phyloP scores from a whole-genome alignment of 2,329 filamentous ascomycete species.

The Pseudogymnoascus sp. region DNA sequence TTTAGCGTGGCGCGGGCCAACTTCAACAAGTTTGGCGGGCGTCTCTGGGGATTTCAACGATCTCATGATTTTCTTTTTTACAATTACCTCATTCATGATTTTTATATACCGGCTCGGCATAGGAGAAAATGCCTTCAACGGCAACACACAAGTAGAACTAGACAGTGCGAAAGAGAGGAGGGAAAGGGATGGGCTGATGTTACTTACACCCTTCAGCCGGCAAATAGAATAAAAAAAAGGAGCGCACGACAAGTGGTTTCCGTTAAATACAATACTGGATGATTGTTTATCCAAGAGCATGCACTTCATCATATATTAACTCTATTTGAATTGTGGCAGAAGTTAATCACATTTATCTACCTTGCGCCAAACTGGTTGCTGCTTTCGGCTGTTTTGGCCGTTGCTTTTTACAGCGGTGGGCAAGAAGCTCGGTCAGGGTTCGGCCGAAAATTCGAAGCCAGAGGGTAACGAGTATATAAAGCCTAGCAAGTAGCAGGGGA shows the following conservation, averaged over 20 bases:
- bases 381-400: background rate
- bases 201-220: background rate
- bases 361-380: background rate
- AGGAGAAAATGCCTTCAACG: slow-evolving; percentile 12
- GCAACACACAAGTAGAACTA: slow-evolving; percentile 24
- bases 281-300: background rate
- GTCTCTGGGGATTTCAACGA: slow-evolving; percentile 24
- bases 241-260: background rate
- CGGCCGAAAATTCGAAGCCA: too few species aligned
- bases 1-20: slow-evolving; percentile 28
- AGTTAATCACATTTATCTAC: background rate
- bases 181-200: background rate
- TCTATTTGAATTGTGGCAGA: background rate
- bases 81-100: slow-evolving; percentile 10
- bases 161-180: background rate
- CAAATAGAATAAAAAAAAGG: background rate
- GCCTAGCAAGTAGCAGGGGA: too few species aligned
- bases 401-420: background rate
- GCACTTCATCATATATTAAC: background rate
- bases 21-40: slow-evolving; percentile 30
- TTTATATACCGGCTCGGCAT: slow-evolving; percentile 9
- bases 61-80: slow-evolving; percentile 13
- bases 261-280: background rate
- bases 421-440: too few species aligned
- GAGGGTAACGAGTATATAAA: background rate